Percentiles rank a stretch among this genome's conserved stretches.
These are phyloP conservation scores for Darksidea phi DNA, from an alignment of 495 filamentous ascomycete genomes.

Conservation along the genomic window DNA sequence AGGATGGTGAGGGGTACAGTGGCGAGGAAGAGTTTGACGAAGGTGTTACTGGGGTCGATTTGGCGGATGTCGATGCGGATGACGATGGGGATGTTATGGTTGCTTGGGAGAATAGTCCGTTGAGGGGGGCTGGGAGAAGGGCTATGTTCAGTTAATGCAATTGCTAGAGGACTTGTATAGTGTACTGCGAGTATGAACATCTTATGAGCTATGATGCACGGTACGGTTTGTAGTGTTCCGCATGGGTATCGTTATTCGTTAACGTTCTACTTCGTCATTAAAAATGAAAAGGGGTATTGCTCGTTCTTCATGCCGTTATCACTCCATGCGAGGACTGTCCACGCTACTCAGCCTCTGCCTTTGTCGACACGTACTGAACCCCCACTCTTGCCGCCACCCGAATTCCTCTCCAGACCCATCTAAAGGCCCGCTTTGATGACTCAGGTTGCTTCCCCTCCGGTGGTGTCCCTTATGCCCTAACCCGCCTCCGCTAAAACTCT, in stretches of 20 bases:
- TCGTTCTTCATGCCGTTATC: no score
- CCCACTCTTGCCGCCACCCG: no score
- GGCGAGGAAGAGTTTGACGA: constrained; percentile 23
- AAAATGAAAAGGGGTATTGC: no score
- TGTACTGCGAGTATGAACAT: neutral
- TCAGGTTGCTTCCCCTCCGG: no score
- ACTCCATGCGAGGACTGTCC: no score
- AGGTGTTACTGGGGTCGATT: constrained; percentile 29
- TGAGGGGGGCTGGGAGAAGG: constrained; percentile 6
- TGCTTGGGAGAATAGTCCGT: constrained; percentile 24
- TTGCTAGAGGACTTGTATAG: neutral
- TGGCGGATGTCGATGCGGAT: constrained; percentile 25
- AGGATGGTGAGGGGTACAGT: no score
- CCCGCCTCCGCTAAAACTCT: constrained; percentile 2
- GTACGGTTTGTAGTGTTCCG: no score
- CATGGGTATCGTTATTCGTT: no score
- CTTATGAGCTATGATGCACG: no score
- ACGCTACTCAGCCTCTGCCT: no score
- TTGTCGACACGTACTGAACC: no score
- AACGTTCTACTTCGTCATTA: no score
- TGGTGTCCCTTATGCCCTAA: neutral
- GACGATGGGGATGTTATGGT: neutral
- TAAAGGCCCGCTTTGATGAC: neutral
- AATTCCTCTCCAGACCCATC: neutral
- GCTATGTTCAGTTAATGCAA: neutral